Conservation (phyloP, 1,284 basidiomycete species). For the Marasmius fiardii region DNA sequence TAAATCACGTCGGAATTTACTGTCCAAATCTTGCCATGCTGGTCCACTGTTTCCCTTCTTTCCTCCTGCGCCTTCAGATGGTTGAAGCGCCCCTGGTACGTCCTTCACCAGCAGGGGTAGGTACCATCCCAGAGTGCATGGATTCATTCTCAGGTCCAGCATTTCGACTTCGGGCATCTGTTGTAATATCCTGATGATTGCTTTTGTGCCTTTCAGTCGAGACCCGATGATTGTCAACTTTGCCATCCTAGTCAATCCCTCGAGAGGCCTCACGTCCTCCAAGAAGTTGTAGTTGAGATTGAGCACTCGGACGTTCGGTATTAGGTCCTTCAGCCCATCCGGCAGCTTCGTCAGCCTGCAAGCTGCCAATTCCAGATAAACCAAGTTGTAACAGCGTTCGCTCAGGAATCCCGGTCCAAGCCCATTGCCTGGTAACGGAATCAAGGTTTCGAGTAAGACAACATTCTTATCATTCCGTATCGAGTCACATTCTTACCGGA, state of each 20-base stretch:
- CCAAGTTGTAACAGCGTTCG: conserved; percentile 78
- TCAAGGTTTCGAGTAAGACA: background rate
- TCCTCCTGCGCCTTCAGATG: conserved; percentile 40
- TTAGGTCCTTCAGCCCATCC: conserved; percentile 54
- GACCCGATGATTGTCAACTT: conserved; percentile 87
- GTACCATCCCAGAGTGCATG: conserved; percentile 93
- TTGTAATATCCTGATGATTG: conserved; percentile 67
- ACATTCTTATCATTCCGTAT: conserved; percentile 1
- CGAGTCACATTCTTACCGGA: conserved; percentile 62
- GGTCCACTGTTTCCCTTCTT: conserved; percentile 27
- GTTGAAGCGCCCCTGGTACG: conserved; percentile 63
- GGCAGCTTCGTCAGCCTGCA: conserved; percentile 84
- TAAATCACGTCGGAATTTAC: conserved; percentile 82
- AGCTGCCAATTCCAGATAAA: conserved; percentile 91
- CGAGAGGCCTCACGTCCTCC: conserved; percentile 64
- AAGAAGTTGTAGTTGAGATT: conserved; percentile 97
- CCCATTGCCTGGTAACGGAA: conserved; percentile 47
- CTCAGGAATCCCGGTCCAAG: conserved; percentile 37
- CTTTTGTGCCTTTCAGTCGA: conserved; percentile 67
- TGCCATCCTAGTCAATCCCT: conserved; percentile 71
- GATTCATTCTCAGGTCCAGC: conserved; percentile 92
- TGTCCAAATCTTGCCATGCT: conserved; percentile 75
- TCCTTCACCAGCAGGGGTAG: conserved; percentile 78
- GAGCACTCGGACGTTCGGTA: conserved; percentile 88
- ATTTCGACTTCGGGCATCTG: conserved; percentile 79